These are phyloP conservation scores for Paratinospora sagittata DNA, from an alignment of 164 flowering plant species.

Conservation along the genomic window DNA sequence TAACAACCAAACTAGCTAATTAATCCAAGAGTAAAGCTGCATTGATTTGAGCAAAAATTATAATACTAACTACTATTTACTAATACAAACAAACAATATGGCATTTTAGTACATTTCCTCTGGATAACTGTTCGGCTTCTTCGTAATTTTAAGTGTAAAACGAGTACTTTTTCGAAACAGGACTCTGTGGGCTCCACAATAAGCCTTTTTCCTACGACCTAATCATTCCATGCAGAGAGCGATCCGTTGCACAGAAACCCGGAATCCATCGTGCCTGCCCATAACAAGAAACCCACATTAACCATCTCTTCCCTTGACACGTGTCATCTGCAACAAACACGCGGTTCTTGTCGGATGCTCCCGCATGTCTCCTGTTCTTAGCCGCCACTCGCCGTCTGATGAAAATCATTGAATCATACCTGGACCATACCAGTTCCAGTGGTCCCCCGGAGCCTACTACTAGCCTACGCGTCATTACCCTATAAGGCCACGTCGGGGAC, in stretches of 20 bases:
- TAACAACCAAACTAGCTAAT: no score
- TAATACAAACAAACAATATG: no score
- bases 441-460: conserved; percentile 2
- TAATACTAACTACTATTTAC: no score
- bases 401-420: not conserved
- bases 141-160: no score
- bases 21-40: no score
- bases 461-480: not conserved
- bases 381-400: no score
- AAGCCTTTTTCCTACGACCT: conserved; percentile 9
- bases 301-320: conserved; percentile 8
- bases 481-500: conserved; percentile 4
- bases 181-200: conserved; percentile 20
- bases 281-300: conserved; percentile 19
- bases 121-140: no score
- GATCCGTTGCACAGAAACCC: conserved; percentile 30
- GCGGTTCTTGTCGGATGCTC: not conserved
- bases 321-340: not conserved
- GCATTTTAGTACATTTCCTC: no score
- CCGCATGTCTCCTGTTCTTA: conserved; percentile 7
- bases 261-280: conserved; percentile 42
- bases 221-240: conserved; percentile 40
- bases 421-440: not conserved
- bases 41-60: no score
- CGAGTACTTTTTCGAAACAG: no score